Conservation (phyloP, 306 rosid species). For the Cyamopsis tetragonoloba region DNA sequence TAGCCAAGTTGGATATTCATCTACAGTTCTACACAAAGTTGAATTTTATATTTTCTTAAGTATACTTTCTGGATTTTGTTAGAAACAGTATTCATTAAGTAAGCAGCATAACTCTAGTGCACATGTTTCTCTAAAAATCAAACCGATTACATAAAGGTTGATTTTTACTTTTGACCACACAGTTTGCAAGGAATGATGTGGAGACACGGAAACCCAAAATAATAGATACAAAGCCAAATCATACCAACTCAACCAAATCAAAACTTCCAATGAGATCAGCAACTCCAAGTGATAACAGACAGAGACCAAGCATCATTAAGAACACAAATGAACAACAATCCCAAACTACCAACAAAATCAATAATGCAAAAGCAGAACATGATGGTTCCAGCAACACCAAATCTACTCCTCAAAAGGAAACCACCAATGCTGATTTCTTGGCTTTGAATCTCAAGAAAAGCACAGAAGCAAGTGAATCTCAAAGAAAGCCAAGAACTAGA, state of each 20-base stretch:
- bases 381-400: slow-evolving; percentile 2
- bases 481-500: slow-evolving; percentile 37
- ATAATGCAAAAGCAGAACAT: slow-evolving; percentile 2
- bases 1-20: too few species aligned
- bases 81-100: neutral
- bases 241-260: slow-evolving; percentile 24
- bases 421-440: slow-evolving; percentile 22
- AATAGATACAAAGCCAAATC: slow-evolving; percentile 31
- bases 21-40: too few species aligned
- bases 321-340: slow-evolving; percentile 25
- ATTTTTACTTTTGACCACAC: slow-evolving; percentile 12
- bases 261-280: slow-evolving; percentile 35
- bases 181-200: slow-evolving; percentile 45
- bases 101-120: neutral
- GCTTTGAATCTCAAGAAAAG: slow-evolving; percentile 37
- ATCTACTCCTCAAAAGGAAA: slow-evolving; percentile 25
- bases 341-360: neutral
- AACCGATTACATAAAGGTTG: neutral
- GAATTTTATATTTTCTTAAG: too few species aligned
- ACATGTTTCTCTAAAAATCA: neutral
- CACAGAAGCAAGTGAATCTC: slow-evolving; percentile 23
- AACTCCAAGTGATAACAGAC: slow-evolving; percentile 41
- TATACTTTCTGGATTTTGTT: neutral
- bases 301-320: slow-evolving; percentile 27
- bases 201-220: slow-evolving; percentile 37